Evolutionary conservation across 495 filamentous ascomycete genomes (phyloP).

Genomic region (Lepraria neglecta): DNA sequence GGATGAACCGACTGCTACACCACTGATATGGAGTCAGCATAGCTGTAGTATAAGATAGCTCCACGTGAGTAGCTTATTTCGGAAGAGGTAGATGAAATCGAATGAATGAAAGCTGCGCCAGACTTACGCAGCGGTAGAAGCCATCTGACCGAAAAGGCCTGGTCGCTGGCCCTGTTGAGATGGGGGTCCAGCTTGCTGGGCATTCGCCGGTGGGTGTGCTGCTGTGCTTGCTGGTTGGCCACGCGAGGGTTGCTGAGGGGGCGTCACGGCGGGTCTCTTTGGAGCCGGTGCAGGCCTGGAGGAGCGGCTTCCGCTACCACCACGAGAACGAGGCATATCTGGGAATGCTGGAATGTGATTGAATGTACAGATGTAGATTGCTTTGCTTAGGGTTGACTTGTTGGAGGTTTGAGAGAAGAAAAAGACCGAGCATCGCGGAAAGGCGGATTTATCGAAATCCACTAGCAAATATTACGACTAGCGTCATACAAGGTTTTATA

Average conservation of each 20-base stretch:
- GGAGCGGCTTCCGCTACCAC: constrained; percentile 55
- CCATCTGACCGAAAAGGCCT: constrained; percentile 80
- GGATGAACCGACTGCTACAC: constrained; percentile 89
- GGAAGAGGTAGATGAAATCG: constrained; percentile 4
- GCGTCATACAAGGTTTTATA: too few species aligned
- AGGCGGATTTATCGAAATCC: not conserved
- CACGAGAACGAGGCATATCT: constrained; percentile 70
- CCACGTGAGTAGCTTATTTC: not conserved
- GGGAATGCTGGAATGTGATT: not conserved
- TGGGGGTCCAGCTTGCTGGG: constrained; percentile 44
- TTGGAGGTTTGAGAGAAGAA: not conserved
- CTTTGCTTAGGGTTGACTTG: not conserved
- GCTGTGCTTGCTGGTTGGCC: constrained; percentile 52
- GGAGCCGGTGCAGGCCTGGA: constrained; percentile 62
- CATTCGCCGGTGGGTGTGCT: constrained; percentile 46
- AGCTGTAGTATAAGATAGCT: constrained; percentile 19
- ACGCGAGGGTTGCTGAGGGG: constrained; percentile 55
- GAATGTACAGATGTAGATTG: not conserved
- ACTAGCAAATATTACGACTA: too few species aligned
- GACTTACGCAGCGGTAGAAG: constrained; percentile 75
- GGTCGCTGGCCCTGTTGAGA: constrained; percentile 47
- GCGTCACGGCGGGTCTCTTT: constrained; percentile 51
- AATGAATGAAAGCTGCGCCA: not conserved
- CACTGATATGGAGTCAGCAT: constrained; percentile 47
- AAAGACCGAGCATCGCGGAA: not conserved